Evolutionary conservation across 2,329 filamentous ascomycete species (phyloP).

Genomic region (Botrytis hyacinthi): DNA sequence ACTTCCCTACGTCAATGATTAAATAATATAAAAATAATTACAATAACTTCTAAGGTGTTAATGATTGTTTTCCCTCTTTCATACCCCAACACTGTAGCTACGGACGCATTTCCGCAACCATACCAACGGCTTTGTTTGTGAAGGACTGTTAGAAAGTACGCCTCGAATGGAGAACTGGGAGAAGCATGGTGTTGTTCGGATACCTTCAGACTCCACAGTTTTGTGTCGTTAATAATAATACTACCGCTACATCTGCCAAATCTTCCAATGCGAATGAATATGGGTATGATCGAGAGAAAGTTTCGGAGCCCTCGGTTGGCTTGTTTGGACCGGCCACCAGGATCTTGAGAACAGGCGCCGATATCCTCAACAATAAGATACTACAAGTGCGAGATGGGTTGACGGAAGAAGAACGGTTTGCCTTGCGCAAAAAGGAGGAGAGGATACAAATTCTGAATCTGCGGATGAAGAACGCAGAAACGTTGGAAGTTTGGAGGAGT

Average conservation of each 20-base stretch:
- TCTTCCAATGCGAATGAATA: neutral
- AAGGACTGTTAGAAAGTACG: neutral
- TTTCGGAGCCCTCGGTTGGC: slow-evolving; percentile 24
- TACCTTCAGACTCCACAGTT: slow-evolving; percentile 29
- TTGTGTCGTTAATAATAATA: slow-evolving; percentile 27
- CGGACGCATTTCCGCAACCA: neutral
- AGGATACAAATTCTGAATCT: slow-evolving; percentile 61
- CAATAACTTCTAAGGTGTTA: neutral
- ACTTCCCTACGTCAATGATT: neutral
- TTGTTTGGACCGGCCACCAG: slow-evolving; percentile 33
- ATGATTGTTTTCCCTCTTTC: neutral
- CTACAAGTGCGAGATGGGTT: slow-evolving; percentile 33
- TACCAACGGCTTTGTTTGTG: neutral
- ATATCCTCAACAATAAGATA: slow-evolving; percentile 34
- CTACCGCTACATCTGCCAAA: slow-evolving; percentile 10
- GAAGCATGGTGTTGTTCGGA: slow-evolving; percentile 35
- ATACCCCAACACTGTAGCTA: neutral
- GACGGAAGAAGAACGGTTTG: slow-evolving; percentile 47
- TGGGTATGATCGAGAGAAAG: neutral
- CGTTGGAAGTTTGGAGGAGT: slow-evolving; percentile 68
- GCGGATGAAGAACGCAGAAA: slow-evolving; percentile 65
- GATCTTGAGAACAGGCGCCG: slow-evolving; percentile 30
- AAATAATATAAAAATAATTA: neutral
- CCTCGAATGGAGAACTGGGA: slow-evolving; percentile 17
- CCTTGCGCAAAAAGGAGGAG: slow-evolving; percentile 51